phyloP scores from a whole-genome alignment of 495 filamentous ascomycete genomes.

The Xylaria longipes region DNA sequence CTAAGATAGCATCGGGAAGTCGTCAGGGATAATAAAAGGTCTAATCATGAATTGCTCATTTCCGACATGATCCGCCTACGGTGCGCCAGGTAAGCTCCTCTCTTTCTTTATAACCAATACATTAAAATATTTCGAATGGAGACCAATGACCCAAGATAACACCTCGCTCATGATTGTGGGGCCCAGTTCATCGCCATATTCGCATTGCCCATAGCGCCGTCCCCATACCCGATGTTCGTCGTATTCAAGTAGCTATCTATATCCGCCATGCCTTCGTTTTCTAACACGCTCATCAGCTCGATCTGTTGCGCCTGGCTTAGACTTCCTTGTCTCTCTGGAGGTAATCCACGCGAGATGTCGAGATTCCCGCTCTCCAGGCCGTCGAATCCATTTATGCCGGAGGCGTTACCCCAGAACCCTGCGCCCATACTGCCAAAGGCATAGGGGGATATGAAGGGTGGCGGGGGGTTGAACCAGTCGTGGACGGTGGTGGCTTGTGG shows the following conservation, averaged over 20 bases:
- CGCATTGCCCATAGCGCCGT: constrained; percentile 30
- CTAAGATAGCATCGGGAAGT: background rate
- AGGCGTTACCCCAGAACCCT: constrained; percentile 51
- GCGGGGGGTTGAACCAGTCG: constrained; percentile 57
- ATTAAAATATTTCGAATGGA: background rate
- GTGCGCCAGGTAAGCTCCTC: background rate
- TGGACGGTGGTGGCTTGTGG: constrained; percentile 43
- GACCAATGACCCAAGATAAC: constrained; percentile 6
- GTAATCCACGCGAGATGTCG: constrained; percentile 38
- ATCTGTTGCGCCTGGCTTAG: constrained; percentile 74
- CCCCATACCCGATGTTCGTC: constrained; percentile 34
- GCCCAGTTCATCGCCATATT: constrained; percentile 35
- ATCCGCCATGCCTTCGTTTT: constrained; percentile 67
- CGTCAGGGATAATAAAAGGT: background rate
- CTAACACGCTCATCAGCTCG: constrained; percentile 71
- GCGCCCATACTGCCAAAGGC: constrained; percentile 56
- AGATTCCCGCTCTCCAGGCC: constrained; percentile 32
- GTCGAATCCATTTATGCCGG: constrained; percentile 44
- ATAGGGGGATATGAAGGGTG: constrained; percentile 58
- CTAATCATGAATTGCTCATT: constrained; percentile 9
- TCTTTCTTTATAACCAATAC: background rate
- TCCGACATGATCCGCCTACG: background rate
- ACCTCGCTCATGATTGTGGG: constrained; percentile 27
- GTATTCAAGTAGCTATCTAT: constrained; percentile 66
- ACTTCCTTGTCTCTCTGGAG: constrained; percentile 62